Evolutionary conservation across 164 flowering plant genomes (phyloP), one percentile per base, ranked within the genome.

Genomic region (Umbellularia californica): DNA sequence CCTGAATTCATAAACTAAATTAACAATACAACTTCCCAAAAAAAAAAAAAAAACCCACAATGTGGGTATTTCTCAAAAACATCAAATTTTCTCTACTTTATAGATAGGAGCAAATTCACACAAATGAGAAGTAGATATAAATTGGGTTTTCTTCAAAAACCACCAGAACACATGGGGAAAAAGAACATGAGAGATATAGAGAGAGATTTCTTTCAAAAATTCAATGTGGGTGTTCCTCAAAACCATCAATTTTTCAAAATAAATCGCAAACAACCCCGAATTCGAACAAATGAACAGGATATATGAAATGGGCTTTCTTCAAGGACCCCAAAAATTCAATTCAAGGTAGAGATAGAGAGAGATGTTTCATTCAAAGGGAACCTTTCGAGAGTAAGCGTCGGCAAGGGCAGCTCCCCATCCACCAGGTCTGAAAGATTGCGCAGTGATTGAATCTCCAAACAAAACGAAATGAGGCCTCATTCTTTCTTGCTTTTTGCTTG

Each of bases 401-500:
- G 95, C 88, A 68, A 95, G 89, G 77, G 95, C 70, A 23, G 98
- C 87, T 63, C 95, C 97, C 97, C 98, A 95, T 41, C 97, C 97
- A 25, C 93, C 94, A 11, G 78, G 73, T 75, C 86, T 27, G 84
- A 90, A 91, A 6, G 98, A 93, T 66, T 87, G 93, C 77, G 88
- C 84, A 2, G 98, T 95, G 50, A 91, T 88, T n/a, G 98, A 95
- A 79, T 95, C 97, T 14, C 97, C 99, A 74, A 95, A 95, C 55
- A 95, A 58, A n/a, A 90, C 84, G 50, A 93, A 84, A 68, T 84
- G 81, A 20, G 95, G 90, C 84, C 99, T 91, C 96, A 89, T 87
- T 80, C 28, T 52, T 24, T 77, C 70, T 88, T 75, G 93, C 15
- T 27, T 67, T 67, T 15, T 55, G 60, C 60, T 19, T 19, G n/a